Evolutionary conservation across 805 yeast genomes (phyloP), one percentile per base, ranked within the genome.

Genomic region (Priceomyces medius): DNA sequence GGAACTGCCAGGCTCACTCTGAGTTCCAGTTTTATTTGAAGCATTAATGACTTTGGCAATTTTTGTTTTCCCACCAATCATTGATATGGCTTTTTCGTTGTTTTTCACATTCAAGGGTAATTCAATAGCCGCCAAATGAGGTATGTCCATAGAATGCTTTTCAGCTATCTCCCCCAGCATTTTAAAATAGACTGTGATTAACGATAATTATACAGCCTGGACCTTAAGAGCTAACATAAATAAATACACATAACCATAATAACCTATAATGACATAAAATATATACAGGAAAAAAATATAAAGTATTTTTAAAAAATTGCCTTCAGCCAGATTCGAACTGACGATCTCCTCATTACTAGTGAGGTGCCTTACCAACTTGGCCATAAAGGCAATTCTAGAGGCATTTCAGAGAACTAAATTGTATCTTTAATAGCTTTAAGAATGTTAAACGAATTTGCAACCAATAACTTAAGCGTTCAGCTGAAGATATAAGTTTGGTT

Each of bases 41-140:
- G 64, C 47, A 45, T 73, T 71, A 40, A 77, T 68, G 8, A 72
- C 75, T 38, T 59, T 54, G 7, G 67, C 48, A 14, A 79, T 64
- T 39, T 63, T 61, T 7, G 64, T 61, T 20, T 59, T 61, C 0
- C 91, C 93, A 6, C 93, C 93, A 40, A 85, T 76, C 80, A 84
- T 77, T 4, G 62, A 59, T 8, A 89, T 60, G 0, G 96, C 96
- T 37, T 71, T 74, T 14, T 72, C 74, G 0, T 77, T 64, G 55
- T 89, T 74, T 28, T 73, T 71, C 6, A 90, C 90, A 13, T 74
- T 71, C 21, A 88, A 63, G 0, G 97, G 97, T 44, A 85, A 73
- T 55, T 90, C 97, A 13, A 90, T 76, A 2, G 90, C 77, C 3
- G 85, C 73, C 18, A 80, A 80, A 50, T 81, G 80, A 7, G 95